Evolutionary conservation across 2,329 filamentous ascomycete species (phyloP).

Genomic region (Alternaria gaisen): DNA sequence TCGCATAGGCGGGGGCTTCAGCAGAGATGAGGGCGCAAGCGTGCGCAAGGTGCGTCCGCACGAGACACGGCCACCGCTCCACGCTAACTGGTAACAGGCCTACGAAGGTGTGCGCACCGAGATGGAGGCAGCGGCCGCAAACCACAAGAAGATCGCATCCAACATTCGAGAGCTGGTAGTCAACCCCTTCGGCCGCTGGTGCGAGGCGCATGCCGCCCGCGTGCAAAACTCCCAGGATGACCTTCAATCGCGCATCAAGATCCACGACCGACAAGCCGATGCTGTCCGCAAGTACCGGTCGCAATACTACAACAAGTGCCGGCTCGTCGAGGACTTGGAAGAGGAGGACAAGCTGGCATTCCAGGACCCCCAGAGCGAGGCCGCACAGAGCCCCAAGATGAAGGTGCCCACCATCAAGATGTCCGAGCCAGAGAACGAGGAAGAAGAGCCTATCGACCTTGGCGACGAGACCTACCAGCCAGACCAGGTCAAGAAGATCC

Average conservation of each 20-base stretch:
- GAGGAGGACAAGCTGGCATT: slow-evolving; percentile 99
- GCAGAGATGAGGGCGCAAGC: slow-evolving; percentile 92
- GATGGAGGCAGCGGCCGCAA: slow-evolving; percentile 89
- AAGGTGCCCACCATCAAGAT: slow-evolving; percentile 90
- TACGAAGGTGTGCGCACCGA: slow-evolving; percentile 92
- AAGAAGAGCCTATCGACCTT: slow-evolving; percentile 88
- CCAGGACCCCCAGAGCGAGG: slow-evolving; percentile 74
- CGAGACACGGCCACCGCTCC: background rate
- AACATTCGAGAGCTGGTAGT: slow-evolving; percentile 97
- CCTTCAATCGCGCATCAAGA: slow-evolving; percentile 87
- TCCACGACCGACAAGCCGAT: slow-evolving; percentile 91
- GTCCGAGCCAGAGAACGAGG: slow-evolving; percentile 69
- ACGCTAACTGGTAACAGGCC: slow-evolving; percentile 67
- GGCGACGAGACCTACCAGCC: slow-evolving; percentile 86
- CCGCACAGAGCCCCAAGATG: slow-evolving; percentile 60
- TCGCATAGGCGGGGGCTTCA: slow-evolving; percentile 83
- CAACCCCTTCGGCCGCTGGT: slow-evolving; percentile 93
- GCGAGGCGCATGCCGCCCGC: slow-evolving; percentile 89
- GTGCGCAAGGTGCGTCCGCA: slow-evolving; percentile 78
- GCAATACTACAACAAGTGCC: slow-evolving; percentile 98
- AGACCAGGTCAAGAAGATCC: slow-evolving; percentile 89
- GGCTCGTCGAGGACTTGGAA: slow-evolving; percentile 92
- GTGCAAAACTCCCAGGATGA: slow-evolving; percentile 96
- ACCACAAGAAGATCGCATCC: slow-evolving; percentile 93
- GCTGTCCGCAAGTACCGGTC: slow-evolving; percentile 90